Percentiles rank a stretch among this genome's conserved stretches.
phyloP scores from a whole-genome alignment of 257 asterid genomes.

The Solanum etuberosum region DNA sequence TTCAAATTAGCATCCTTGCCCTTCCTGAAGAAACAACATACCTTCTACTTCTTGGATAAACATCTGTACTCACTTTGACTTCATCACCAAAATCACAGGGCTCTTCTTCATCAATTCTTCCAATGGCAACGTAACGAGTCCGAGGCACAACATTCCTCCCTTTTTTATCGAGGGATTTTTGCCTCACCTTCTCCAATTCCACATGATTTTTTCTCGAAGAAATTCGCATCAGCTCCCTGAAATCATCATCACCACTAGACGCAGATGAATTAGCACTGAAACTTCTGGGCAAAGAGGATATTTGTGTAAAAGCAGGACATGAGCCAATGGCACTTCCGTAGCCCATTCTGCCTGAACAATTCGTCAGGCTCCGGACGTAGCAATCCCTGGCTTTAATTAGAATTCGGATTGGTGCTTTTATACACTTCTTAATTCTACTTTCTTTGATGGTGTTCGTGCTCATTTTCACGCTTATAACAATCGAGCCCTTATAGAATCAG shows the following conservation, averaged over 20 bases:
- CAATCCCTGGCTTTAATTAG: slow-evolving; percentile 37
- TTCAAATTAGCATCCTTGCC: neutral
- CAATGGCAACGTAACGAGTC: neutral
- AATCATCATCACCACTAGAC: slow-evolving; percentile 19
- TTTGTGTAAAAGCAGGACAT: slow-evolving; percentile 12
- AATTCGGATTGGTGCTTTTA: slow-evolving; percentile 25
- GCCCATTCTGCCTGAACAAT: slow-evolving; percentile 28
- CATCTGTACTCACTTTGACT: neutral
- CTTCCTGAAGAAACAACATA: neutral
- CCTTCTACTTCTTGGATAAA: neutral
- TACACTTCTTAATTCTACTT: slow-evolving; percentile 19
- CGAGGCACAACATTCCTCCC: neutral
- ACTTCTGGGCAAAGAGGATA: slow-evolving; percentile 16
- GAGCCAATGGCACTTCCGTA: slow-evolving; percentile 12
- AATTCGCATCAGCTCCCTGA: slow-evolving; percentile 30
- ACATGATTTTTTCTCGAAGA: slow-evolving; percentile 21
- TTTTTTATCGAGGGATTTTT: neutral
- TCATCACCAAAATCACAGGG: slow-evolving; percentile 2
- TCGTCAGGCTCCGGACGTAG: slow-evolving; percentile 24
- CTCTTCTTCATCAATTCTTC: slow-evolving; percentile 7
- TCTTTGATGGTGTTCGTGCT: neutral
- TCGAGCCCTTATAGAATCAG: neutral
- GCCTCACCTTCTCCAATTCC: slow-evolving; percentile 5
- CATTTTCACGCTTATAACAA: slow-evolving; percentile 3
- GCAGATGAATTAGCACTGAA: slow-evolving; percentile 20